Evolutionary conservation across 2,329 filamentous ascomycete species (phyloP), one percentile per base, ranked within the genome.

Genomic region (Fusarium azukiicola): DNA sequence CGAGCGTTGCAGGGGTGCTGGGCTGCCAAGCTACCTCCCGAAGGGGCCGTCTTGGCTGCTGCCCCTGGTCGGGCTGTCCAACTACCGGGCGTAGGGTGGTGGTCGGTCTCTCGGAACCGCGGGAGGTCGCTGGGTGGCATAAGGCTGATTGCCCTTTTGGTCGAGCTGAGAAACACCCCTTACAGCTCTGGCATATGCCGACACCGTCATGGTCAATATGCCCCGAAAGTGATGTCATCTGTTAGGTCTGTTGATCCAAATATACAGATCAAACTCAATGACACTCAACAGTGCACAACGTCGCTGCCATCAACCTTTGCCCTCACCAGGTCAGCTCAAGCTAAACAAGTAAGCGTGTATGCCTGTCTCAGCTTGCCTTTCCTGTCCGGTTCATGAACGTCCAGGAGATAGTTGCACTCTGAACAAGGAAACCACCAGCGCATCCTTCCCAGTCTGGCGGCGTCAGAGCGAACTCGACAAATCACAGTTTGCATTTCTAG

Each of bases 161-260:
- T 36, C 27, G n/a, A 38, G 32, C 40, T 49, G 67, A 32, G 36
- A 6, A 9, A 32, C 27, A 32, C 27, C 27, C 27, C 27, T 32
- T 6, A 32, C 27, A 32, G 27, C 27, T 32, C 27, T 32, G 27
- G 27, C 56, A 49, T n/a, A 49, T 47, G 19, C 14, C 73, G 32
- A 67, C 23, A 17, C 47, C 5, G n/a, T 3, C 9, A 72, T 76
- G 52, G 47, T 46, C 17, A 76, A 76, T 72, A 74, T 27, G 38
- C 49, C 40, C 40, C 74, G 58, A 75, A 75, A 68, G 21, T 75
- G 74, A 76, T 75, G 38, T 5, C 73, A 76, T 76, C 63, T 16
- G 8, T 32, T 76, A 75, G 73, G 42, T 12, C 44, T 73, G 74
- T 67, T 75, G 74, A 75, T 75, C 74, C 50, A 63, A 75, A 75